phyloP scores from a whole-genome alignment of 495 filamentous ascomycete genomes.

The Thermothielavioides terrestris region DNA sequence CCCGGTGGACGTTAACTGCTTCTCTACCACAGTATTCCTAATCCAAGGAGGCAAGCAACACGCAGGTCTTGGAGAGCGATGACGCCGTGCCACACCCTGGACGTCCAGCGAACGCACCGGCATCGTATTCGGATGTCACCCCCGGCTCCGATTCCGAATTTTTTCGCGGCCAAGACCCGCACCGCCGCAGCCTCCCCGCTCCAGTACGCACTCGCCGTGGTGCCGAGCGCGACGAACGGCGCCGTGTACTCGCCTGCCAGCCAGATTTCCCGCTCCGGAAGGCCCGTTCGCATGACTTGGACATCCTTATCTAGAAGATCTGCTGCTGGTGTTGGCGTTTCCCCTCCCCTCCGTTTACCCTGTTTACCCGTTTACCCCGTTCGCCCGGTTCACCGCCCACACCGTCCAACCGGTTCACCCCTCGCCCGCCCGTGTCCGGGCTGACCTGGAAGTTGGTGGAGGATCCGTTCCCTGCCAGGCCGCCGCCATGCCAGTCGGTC shows the following conservation, averaged over 20 bases:
- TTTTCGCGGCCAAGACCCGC: background rate
- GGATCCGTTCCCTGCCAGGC: conserved; percentile 57
- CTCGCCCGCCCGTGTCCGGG: conserved; percentile 23
- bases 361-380: too few species aligned
- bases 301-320: conserved; percentile 45
- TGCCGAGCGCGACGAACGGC: conserved; percentile 64
- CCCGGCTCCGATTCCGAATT: too few species aligned
- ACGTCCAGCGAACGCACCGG: too few species aligned
- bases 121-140: background rate
- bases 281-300: conserved; percentile 68
- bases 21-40: too few species aligned
- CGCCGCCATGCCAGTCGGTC: conserved; percentile 60
- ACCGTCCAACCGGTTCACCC: too few species aligned
- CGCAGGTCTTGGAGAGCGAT: too few species aligned
- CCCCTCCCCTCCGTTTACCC: too few species aligned
- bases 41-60: too few species aligned
- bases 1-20: too few species aligned
- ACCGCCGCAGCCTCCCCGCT: conserved; percentile 44
- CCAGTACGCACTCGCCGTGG: conserved; percentile 66
- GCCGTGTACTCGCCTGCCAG: conserved; percentile 73
- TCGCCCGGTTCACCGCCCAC: too few species aligned
- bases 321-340: background rate
- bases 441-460: conserved; percentile 70
- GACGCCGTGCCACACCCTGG: too few species aligned
- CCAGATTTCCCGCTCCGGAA: conserved; percentile 72